Evolutionary conservation across 257 asterid genomes (phyloP), one percentile per base, ranked within the genome.

Genomic region (Solanum chmielewskii): DNA sequence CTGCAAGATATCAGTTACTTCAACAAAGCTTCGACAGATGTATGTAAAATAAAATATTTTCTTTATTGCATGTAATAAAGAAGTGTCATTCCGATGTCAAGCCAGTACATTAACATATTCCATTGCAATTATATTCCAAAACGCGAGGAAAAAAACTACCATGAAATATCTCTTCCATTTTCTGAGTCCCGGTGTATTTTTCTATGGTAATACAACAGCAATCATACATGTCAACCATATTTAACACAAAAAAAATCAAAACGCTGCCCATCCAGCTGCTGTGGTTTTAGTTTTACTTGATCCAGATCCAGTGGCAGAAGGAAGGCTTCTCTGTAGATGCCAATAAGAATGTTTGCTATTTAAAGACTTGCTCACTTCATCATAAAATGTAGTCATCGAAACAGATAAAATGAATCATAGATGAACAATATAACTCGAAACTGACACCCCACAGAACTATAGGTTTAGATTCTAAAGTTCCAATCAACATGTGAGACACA

Each of bases 191-290:
- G 70, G 42, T 90, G 69, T 90, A 88, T 90, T 90, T 89, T 49
- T 87, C 83, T 89, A 77, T 83, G 88, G 83, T 77, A 89, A 73
- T 89, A 93, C 94, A 93, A 90, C 93, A 92, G 90, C 83, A 27
- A 83, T 88, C 83, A 90, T 85, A 89, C 90, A 87, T 68, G 71
- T 88, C 76, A 76, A 83, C 88, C 74, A 62, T 83, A 84, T 85
- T 47, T 84, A 68, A 76, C 37, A 45, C 49, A 35, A 89, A 35
- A 35, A 89, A 25, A 77, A 83, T 95, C 92, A 95, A 89, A 97
- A 97, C 78, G 99, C 98, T 60, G 99, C 99, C 99, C 99, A 97
- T 88, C 98, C 99, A 85, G 98, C 95, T 88, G 98, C 98, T 68
- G 95, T 89, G 90, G 96, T 81, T 89, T 90, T 94, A 85, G 95